Evolutionary conservation across 2,329 filamentous ascomycete species (phyloP).

Genomic region (Alternaria sp.): DNA sequence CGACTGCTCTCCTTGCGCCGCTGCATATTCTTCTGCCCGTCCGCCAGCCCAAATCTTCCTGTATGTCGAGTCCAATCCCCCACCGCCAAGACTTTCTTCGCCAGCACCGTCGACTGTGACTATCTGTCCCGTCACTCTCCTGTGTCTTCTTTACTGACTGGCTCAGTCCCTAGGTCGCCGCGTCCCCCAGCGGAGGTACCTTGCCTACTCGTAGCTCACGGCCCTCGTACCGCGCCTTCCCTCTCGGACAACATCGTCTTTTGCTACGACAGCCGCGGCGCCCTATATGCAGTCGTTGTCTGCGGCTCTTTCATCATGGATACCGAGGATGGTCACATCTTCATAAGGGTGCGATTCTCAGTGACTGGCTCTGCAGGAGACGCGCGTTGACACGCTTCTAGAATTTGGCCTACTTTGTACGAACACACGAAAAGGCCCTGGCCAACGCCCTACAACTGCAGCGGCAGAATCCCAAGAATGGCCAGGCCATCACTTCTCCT

Average conservation of each 20-base stretch:
- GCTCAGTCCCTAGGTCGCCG: slow-evolving; percentile 31
- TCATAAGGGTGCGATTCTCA: slow-evolving; percentile 74
- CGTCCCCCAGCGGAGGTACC: slow-evolving; percentile 32
- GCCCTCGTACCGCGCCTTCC: slow-evolving; percentile 15
- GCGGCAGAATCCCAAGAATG: slow-evolving; percentile 74
- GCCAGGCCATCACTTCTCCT: slow-evolving; percentile 54
- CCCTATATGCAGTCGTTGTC: slow-evolving; percentile 47
- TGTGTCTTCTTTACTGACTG: slow-evolving; percentile 30
- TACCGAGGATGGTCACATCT: slow-evolving; percentile 88
- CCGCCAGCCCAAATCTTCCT: slow-evolving; percentile 28
- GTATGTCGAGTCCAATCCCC: slow-evolving; percentile 32
- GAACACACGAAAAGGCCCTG: slow-evolving; percentile 95
- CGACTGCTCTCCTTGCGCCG: slow-evolving; percentile 31
- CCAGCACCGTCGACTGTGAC: slow-evolving; percentile 18
- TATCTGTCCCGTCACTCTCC: slow-evolving; percentile 10
- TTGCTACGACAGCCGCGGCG: slow-evolving; percentile 9
- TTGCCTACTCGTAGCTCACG: slow-evolving; percentile 22
- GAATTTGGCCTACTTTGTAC: slow-evolving; percentile 96
- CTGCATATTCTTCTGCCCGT: slow-evolving; percentile 21
- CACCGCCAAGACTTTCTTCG: slow-evolving; percentile 29
- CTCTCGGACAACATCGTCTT: slow-evolving; percentile 11
- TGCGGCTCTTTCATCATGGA: slow-evolving; percentile 65
- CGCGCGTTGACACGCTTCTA: slow-evolving; percentile 55
- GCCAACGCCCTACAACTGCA: slow-evolving; percentile 93
- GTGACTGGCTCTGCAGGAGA: not conserved